Evolutionary conservation across 768 basidiomycete genomes (phyloP), one percentile per base, ranked within the genome.

Genomic region (Auricularia cornea): DNA sequence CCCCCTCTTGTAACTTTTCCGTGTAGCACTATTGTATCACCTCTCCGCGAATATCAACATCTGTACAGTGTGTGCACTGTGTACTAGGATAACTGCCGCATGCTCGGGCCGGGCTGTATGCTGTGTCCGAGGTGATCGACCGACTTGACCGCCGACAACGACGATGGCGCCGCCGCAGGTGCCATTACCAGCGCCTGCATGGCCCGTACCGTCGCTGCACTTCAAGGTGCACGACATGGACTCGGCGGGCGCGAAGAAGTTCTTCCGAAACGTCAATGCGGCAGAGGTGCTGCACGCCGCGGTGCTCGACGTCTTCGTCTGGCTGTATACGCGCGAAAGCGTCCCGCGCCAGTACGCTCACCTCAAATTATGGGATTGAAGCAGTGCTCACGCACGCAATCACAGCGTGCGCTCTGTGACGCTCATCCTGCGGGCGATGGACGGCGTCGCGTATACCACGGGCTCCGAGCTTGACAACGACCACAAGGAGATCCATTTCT

Each of bases 401-500:
- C 32, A 8, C 40, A 69, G 68, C 31, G 65, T 71, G 33, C 61
- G 68, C 3, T 67, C 67, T 2, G 60, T 72, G 38, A 65, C 65
- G 3, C 54, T 72, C 3, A 59, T 64, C 20, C 38, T 72, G 26
- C 61, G 62, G 2, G 30, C 28, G 33, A 88, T 90, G 81, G 79
- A 80, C 23, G 89, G 89, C 33, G 83, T 90, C 11, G 90, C 90
- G 33, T 78, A 88, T 72, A 87, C 89, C 0, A 78, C 70, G 40
- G 88, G 89, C 62, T 76, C 77, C 0, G 66, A 71, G n/a, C 67
- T 73, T 1, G 72, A 73, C 59, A 60, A 74, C 14, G 71, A 77
- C 18, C 77, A 84, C 71, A 92, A 92, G 75, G 86, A 91, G 74
- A 85, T 92, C 32, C 85, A 89, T 69, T 79, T 90, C 59, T 87